phyloP scores from a whole-genome alignment of 2,329 filamentous ascomycete species.

The Aspergillus sojae region DNA sequence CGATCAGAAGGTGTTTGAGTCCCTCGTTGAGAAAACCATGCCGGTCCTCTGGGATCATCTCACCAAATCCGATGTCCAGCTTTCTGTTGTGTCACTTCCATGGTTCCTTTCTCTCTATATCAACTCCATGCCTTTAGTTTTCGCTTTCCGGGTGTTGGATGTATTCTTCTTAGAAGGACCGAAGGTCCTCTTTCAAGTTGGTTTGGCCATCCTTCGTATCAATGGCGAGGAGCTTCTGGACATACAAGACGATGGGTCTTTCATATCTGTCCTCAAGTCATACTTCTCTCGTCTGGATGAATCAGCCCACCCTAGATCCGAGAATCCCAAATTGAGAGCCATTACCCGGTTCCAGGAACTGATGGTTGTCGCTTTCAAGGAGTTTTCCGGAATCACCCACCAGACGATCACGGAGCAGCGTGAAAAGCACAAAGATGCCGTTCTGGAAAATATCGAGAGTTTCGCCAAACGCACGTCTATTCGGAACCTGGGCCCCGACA shows the following conservation, averaged over 20 bases:
- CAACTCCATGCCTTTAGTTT: slow-evolving; percentile 98
- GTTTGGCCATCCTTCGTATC: slow-evolving; percentile 92
- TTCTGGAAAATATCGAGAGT: slow-evolving; percentile 93
- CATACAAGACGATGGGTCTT: slow-evolving; percentile 89
- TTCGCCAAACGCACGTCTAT: slow-evolving; percentile 98
- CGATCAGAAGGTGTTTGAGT: slow-evolving; percentile 97
- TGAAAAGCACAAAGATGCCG: slow-evolving; percentile 88
- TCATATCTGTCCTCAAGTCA: slow-evolving; percentile 92
- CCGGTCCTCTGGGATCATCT: slow-evolving; percentile 97
- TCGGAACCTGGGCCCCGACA: slow-evolving; percentile 91
- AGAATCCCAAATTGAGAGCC: slow-evolving; percentile 89
- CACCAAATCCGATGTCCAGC: slow-evolving; percentile 93
- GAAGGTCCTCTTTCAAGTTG: slow-evolving; percentile 96
- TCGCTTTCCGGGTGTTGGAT: slow-evolving; percentile 93
- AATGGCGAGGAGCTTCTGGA: slow-evolving; percentile 96
- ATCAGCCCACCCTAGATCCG: slow-evolving; percentile 91
- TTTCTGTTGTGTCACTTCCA: slow-evolving; percentile 93
- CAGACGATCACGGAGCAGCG: slow-evolving; percentile 86
- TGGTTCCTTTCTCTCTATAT: slow-evolving; percentile 99
- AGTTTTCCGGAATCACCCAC: slow-evolving; percentile 94
- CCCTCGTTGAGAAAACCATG: slow-evolving; percentile 98
- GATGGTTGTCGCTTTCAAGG: slow-evolving; percentile 99
- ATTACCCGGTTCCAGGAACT: slow-evolving; percentile 97
- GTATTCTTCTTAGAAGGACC: slow-evolving; percentile 98
- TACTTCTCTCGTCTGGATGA: slow-evolving; percentile 94